Percentiles rank a stretch among this genome's conserved stretches.
Conservation (phyloP, 768 basidiomycete species). For the Pulveroboletus sp. region DNA sequence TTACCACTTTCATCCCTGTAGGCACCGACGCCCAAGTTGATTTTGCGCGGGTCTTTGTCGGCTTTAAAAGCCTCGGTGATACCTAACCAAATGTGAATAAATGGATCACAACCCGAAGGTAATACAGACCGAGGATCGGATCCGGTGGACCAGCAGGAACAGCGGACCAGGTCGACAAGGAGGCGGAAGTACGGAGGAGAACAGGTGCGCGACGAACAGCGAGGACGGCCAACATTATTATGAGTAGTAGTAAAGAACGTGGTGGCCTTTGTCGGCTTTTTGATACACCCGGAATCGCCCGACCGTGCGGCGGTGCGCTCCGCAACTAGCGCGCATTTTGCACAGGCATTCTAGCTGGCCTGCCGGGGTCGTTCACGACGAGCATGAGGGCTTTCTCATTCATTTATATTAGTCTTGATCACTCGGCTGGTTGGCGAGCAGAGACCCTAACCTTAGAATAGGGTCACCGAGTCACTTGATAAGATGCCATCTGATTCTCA, state of each 20-base stretch:
- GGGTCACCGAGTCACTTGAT: slow-evolving; percentile 5
- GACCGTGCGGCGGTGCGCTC: neutral
- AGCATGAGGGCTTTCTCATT: neutral
- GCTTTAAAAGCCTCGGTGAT: slow-evolving; percentile 97
- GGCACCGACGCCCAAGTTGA: slow-evolving; percentile 97
- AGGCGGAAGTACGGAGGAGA: slow-evolving; percentile 37
- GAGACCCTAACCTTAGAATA: slow-evolving; percentile 20
- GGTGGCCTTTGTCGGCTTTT: neutral
- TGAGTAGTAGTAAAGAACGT: neutral
- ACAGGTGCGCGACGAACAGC: slow-evolving; percentile 50
- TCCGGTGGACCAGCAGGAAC: slow-evolving; percentile 90
- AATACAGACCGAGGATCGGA: slow-evolving; percentile 76
- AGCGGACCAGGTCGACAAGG: slow-evolving; percentile 72
- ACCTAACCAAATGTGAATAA: slow-evolving; percentile 42
- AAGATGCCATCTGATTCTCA: slow-evolving; percentile 21
- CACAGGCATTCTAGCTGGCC: neutral
- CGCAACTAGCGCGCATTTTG: neutral
- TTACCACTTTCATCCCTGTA: slow-evolving; percentile 94
- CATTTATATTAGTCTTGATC: neutral
- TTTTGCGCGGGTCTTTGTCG: slow-evolving; percentile 87
- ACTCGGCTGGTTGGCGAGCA: neutral
- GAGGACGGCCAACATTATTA: slow-evolving; percentile 41
- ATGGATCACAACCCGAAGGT: neutral
- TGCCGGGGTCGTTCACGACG: neutral
- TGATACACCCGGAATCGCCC: slow-evolving; percentile 16